These are phyloP conservation scores for Colletotrichum horii DNA, from an alignment of 2,329 filamentous ascomycete species.

Conservation along the genomic window DNA sequence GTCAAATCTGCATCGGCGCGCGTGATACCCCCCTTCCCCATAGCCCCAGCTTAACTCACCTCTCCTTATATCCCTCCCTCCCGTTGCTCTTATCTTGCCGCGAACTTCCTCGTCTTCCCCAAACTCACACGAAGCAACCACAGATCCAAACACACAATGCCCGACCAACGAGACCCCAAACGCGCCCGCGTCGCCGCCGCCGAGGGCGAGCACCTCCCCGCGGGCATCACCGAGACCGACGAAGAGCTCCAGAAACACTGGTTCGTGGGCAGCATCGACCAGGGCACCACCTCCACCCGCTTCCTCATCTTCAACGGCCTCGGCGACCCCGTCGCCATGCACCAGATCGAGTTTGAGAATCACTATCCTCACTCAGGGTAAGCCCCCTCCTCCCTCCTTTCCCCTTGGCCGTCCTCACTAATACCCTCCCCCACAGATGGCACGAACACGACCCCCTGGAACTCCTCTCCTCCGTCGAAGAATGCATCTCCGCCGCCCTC, in stretches of 20 bases:
- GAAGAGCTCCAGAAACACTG: conserved; percentile 46
- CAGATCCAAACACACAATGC: neutral
- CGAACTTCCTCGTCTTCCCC: neutral
- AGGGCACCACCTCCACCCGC: conserved; percentile 86
- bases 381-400: conserved; percentile 36
- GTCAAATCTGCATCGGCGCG: neutral
- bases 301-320: conserved; percentile 88
- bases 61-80: neutral
- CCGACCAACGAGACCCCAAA: conserved; percentile 15
- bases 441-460: conserved; percentile 87
- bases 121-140: neutral
- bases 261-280: conserved; percentile 89
- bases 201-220: conserved; percentile 29
- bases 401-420: neutral
- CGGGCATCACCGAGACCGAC: conserved; percentile 34
- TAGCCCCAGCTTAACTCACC: neutral
- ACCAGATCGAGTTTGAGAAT: conserved; percentile 88
- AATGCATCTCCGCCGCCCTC: conserved; percentile 79
- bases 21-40: neutral
- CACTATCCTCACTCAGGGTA: conserved; percentile 86
- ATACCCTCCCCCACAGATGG: conserved; percentile 62
- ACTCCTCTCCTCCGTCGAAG: conserved; percentile 75
- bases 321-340: conserved; percentile 79
- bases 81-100: neutral
- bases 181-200: conserved; percentile 11